Percentiles rank a stretch among this genome's conserved stretches.
Evolutionary conservation across 257 asterid genomes (phyloP).

Genomic region (Solanum chmielewskii): DNA sequence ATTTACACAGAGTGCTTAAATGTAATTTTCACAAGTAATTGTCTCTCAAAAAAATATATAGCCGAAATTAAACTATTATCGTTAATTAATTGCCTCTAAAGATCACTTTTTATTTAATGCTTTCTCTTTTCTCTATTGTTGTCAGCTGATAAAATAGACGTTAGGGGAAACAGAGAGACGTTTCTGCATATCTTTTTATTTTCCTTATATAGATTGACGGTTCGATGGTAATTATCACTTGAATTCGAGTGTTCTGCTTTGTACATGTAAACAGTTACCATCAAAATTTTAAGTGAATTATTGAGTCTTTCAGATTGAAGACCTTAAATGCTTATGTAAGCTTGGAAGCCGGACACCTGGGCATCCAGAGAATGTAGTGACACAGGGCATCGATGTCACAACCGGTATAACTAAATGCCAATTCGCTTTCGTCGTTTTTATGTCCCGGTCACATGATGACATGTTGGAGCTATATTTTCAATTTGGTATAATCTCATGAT

Average conservation of each 20-base stretch:
- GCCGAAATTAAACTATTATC: no score
- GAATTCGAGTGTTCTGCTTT: neutral
- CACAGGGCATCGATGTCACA: constrained; percentile 44
- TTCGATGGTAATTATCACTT: neutral
- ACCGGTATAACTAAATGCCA: constrained; percentile 20
- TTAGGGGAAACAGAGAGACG: neutral
- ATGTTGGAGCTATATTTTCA: neutral
- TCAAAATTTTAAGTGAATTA: neutral
- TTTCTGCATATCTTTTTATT: neutral
- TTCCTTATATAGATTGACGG: neutral
- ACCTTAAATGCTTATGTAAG: constrained; percentile 29
- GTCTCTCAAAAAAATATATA: no score
- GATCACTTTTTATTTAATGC: no score
- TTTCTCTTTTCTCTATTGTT: neutral
- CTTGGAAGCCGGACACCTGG: constrained; percentile 42
- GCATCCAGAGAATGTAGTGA: constrained; percentile 38
- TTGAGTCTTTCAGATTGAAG: constrained; percentile 21
- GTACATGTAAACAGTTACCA: neutral
- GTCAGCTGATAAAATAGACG: neutral
- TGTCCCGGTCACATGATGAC: neutral
- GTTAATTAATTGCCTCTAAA: no score
- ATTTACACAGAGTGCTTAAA: no score
- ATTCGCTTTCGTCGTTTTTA: neutral
- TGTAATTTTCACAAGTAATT: no score
- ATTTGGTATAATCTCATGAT: neutral